Base-by-base conservation (phyloP, 2,329 filamentous ascomycete species). In the Epichloe sp. region DNA sequence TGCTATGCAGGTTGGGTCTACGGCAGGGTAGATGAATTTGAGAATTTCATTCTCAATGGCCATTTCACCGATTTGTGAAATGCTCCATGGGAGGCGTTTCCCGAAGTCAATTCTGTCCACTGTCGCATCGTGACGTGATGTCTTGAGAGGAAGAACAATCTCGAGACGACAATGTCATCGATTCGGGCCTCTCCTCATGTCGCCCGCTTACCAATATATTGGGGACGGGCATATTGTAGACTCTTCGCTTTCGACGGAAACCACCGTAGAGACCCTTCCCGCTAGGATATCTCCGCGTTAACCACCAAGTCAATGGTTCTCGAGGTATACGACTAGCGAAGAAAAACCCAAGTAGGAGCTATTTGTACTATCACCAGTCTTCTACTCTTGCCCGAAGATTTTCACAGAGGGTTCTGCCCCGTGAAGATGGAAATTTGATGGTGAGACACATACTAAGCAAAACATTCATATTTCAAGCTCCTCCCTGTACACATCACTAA, bases 301-400 rank as follows among this genome's bases (percentile, higher is more conserved):
- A 83, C 80, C 85, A 76, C 72, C 63, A 60, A 71, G 61, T 69
- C 74, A 64, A 84, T 88, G 86, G 83, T 81, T 85, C 77, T 80
- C 80, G 81, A 88, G 88, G 84, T 95, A 95, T 82, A 95, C 86
- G 82, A 81, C 79, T 90, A 80, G 88, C 88, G 86, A 77, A 95
- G 76, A 95, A 70, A 62, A 77, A 93, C 63, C 63, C 65, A 60
- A 68, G 68, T 63, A 64, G 63, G 62, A 67, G 65, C 60, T 60
- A 64, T 57, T 57, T 60, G 63, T 67, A 51, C 34, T 73, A 68
- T 77, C 72, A 78, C 70, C 63, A 68, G 60, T 73, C 69, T 70
- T 68, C 64, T 67, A 70, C 69, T 77, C 85, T 89, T 74, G 75
- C 83, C 83, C 82, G 85, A 87, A 91, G 86, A 91, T 82, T 83